Evolutionary conservation across 257 asterid species (phyloP).

Genomic region (Solanum tacnaense): DNA sequence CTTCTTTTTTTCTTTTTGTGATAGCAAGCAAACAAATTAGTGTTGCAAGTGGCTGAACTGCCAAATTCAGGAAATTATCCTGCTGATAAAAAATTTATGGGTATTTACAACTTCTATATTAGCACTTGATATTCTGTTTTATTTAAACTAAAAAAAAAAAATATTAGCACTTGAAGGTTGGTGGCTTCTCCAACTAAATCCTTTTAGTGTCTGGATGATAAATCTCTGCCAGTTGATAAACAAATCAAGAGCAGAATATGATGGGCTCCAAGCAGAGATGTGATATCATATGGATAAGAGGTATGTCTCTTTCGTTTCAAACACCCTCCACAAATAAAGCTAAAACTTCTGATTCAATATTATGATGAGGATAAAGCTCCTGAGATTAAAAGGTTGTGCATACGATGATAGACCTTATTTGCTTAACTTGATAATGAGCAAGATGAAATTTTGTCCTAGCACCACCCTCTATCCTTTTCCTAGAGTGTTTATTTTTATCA

Average conservation of each 20-base stretch:
- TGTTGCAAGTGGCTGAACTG: not conserved
- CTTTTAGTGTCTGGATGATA: not conserved
- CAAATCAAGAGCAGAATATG: not conserved
- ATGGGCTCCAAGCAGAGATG: not conserved
- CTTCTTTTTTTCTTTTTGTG: not conserved
- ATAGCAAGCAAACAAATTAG: not conserved
- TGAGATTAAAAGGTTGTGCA: not conserved
- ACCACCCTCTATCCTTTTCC: not conserved
- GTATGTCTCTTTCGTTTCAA: not conserved
- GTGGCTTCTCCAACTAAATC: not conserved
- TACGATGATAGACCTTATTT: not conserved
- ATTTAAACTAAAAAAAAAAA: too few species aligned
- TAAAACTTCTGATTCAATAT: not conserved
- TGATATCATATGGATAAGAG: not conserved
- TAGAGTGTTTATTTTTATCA: not conserved
- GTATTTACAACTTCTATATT: not conserved
- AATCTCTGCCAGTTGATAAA: not conserved
- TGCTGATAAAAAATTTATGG: not conserved
- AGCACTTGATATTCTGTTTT: not conserved
- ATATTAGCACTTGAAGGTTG: not conserved
- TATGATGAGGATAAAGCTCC: not conserved
- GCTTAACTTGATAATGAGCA: not conserved
- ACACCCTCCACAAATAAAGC: not conserved
- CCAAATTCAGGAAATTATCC: not conserved
- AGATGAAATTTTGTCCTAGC: not conserved